These are phyloP conservation scores for Leishmania braziliensis DNA, from an alignment of 208 protist genomes.

Conservation along the genomic window DNA sequence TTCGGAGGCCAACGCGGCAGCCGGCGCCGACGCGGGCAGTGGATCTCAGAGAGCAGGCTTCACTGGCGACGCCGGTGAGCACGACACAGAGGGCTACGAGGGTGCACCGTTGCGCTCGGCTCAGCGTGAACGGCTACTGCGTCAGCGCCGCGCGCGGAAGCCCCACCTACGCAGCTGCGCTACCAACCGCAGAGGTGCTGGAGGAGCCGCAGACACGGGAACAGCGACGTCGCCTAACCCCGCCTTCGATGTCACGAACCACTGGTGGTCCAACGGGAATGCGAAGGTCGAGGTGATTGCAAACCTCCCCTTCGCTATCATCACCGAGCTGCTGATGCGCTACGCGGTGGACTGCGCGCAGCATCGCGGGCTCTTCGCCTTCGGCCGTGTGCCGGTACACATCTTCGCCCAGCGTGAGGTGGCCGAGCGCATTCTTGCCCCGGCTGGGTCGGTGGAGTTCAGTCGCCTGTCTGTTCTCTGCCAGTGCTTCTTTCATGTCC, in stretches of 20 bases:
- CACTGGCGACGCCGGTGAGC: slow-evolving; percentile 5
- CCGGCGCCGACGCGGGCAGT: neutral
- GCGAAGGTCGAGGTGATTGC: slow-evolving; percentile 87
- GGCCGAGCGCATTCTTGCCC: slow-evolving; percentile 79
- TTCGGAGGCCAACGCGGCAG: neutral
- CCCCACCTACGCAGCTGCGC: slow-evolving; percentile 31
- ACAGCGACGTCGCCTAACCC: slow-evolving; percentile 35
- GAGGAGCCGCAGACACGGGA: neutral
- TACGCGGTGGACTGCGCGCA: slow-evolving; percentile 83
- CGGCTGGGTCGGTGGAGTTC: slow-evolving; percentile 76
- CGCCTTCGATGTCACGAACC: slow-evolving; percentile 53
- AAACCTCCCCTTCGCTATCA: slow-evolving; percentile 87
- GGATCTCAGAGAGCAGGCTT: slow-evolving; percentile 1
- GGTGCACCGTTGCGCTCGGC: slow-evolving; percentile 65
- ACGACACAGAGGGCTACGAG: slow-evolving; percentile 28
- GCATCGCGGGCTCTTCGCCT: slow-evolving; percentile 67
- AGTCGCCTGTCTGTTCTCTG: slow-evolving; percentile 78
- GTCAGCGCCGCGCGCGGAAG: slow-evolving; percentile 35
- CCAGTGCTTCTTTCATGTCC: slow-evolving; percentile 85
- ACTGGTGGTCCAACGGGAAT: slow-evolving; percentile 83
- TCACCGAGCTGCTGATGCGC: slow-evolving; percentile 83
- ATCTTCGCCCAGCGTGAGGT: slow-evolving; percentile 91
- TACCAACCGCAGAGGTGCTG: neutral
- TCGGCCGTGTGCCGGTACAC: slow-evolving; percentile 85
- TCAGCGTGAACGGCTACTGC: slow-evolving; percentile 56